phyloP scores from a whole-genome alignment of 192 early-diverging fungal genomes.

The Backusella tarrabulga region DNA sequence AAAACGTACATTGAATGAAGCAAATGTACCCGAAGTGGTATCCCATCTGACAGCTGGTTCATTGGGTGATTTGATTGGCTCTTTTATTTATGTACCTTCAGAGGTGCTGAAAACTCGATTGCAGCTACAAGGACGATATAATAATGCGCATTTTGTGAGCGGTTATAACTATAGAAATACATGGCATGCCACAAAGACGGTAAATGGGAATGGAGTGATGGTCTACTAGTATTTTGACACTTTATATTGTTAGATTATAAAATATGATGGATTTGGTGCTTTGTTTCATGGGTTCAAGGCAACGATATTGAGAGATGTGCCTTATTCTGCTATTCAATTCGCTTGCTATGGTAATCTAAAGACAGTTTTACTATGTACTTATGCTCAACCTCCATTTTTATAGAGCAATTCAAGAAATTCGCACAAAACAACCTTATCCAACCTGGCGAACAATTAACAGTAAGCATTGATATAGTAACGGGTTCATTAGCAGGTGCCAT shows the following conservation, averaged over 20 bases:
- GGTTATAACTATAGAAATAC: slow-evolving; percentile 74
- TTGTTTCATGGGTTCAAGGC: slow-evolving; percentile 58
- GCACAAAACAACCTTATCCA: slow-evolving; percentile 37
- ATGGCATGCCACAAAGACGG: slow-evolving; percentile 55
- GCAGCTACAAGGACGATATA: slow-evolving; percentile 75
- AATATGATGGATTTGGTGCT: slow-evolving; percentile 62
- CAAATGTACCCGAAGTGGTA: slow-evolving; percentile 43
- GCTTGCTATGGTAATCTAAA: slow-evolving; percentile 52
- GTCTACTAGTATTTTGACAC: neutral
- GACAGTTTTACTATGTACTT: neutral
- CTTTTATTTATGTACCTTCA: slow-evolving; percentile 56
- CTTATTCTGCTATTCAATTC: slow-evolving; percentile 59
- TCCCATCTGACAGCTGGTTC: slow-evolving; percentile 57
- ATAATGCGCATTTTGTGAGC: slow-evolving; percentile 65
- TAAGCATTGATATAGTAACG: slow-evolving; percentile 43
- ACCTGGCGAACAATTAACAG: slow-evolving; percentile 41
- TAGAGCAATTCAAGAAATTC: slow-evolving; percentile 57
- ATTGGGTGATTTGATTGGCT: slow-evolving; percentile 53
- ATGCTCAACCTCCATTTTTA: neutral
- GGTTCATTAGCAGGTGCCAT: slow-evolving; percentile 55
- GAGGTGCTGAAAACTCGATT: slow-evolving; percentile 73
- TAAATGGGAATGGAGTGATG: slow-evolving; percentile 16
- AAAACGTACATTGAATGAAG: slow-evolving; percentile 48
- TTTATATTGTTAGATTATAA: slow-evolving; percentile 43
- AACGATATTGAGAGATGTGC: slow-evolving; percentile 56